Conservation (phyloP, 192 early-diverging fungal species). For the Coemansia sp. region DNA sequence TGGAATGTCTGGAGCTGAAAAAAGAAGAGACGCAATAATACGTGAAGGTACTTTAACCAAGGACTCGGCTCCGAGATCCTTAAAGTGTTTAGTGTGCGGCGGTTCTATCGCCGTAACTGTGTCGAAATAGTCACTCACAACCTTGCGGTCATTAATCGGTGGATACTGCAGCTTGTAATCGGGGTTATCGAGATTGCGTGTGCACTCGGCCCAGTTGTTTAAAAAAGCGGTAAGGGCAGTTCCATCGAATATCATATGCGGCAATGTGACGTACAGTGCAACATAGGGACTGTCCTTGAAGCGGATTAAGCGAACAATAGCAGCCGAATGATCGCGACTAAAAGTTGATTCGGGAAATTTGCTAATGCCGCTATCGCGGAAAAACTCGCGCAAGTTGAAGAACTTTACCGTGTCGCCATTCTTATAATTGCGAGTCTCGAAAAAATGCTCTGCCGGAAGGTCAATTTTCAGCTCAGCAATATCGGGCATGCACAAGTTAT, state of each 20-base stretch:
- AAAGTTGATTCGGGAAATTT: constrained; percentile 30
- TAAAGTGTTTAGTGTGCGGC: constrained; percentile 35
- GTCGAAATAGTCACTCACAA: constrained; percentile 30
- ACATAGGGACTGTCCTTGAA: constrained; percentile 37
- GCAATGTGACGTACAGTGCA: constrained; percentile 27
- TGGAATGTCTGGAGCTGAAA: constrained; percentile 29
- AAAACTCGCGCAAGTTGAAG: constrained; percentile 43
- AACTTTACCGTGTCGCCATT: constrained; percentile 16
- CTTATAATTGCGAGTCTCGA: constrained; percentile 8
- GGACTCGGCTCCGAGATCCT: constrained; percentile 9
- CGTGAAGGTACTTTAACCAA: constrained; percentile 1
- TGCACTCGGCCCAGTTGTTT: constrained; percentile 43
- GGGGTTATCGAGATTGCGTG: constrained; percentile 24
- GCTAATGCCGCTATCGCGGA: constrained; percentile 19
- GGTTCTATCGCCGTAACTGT: constrained; percentile 20
- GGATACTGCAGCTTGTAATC: constrained; percentile 12
- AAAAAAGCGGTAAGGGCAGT: constrained; percentile 18
- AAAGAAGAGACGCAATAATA: constrained; percentile 32
- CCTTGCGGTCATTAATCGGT: constrained; percentile 27
- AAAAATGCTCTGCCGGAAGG: constrained; percentile 32
- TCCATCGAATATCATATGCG: constrained; percentile 45
- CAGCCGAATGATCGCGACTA: constrained; percentile 27
- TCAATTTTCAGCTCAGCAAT: constrained; percentile 29
- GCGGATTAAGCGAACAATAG: constrained; percentile 29
- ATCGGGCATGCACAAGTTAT: constrained; percentile 39